Base-by-base conservation (phyloP, 164 flowering plant species). In the Aristolochia californica region DNA sequence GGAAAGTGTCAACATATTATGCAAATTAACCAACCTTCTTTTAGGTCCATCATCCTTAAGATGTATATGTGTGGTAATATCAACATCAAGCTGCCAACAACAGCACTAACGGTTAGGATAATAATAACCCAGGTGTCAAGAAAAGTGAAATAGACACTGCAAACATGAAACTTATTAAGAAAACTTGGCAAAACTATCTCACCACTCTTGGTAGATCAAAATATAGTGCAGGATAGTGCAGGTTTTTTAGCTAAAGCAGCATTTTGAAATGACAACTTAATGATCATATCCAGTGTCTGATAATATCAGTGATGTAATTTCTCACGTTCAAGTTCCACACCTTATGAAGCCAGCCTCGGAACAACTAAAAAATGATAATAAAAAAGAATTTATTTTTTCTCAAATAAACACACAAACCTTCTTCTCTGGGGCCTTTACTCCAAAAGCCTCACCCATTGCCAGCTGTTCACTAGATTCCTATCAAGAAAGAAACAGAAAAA, bases 401-500 rank as follows among this genome's bases (percentile, higher is more conserved):
- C 40, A 34, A 34, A 3, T 34, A 34, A 34, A 34, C 40, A 34
- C 40, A 34, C 40, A 1, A 49, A 93, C 97, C 96, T 89, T 84
- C 71, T 79, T 78, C 60, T 72, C 73, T 48, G 97, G 95, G 63
- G 91, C 81, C 70, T 81, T 81, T 56, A 87, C 74, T 60, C 99
- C 99, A 78, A 93, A 93, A 57, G 82, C 84, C 68, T 85, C 93
- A 45, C 96, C 96, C 90, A 88, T 76, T 20, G 93, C 96, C 68
- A 88, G 96, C 57, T 58, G 71, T 64, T 68, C 83, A 67, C 97
- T 93, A 59, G 93, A 89, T 71, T 93, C 99, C 97, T 93, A 63
- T 13, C 50, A 59, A 48, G 23, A 20, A 60, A 7, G 17, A 55
- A 49, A 55, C 17, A 57, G 40, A 13, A 8, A 17, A 25, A 20